phyloP scores from a whole-genome alignment of 2,329 filamentous ascomycete species.

The Cadophora sp. region DNA sequence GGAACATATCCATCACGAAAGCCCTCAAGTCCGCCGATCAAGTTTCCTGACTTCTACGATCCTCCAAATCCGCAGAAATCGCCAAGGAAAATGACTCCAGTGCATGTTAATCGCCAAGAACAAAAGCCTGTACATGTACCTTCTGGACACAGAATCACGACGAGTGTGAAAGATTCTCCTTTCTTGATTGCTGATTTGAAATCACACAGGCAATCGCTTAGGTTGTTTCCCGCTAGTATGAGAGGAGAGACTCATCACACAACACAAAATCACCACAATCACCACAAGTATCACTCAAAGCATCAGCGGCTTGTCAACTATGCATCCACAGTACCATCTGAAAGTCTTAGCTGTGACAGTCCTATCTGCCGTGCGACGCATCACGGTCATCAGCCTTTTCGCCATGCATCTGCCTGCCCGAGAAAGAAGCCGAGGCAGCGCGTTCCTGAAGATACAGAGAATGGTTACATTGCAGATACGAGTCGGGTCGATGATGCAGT shows the following conservation, averaged over 20 bases:
- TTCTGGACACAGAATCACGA: conserved; percentile 17
- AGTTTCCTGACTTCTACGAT: conserved; percentile 21
- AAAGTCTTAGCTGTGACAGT: conserved; percentile 32
- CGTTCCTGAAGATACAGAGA: conserved; percentile 32
- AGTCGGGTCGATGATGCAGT: conserved; percentile 30
- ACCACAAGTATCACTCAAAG: conserved; percentile 14
- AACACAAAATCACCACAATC: conserved; percentile 12
- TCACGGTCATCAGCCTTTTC: conserved; percentile 33
- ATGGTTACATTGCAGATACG: conserved; percentile 35
- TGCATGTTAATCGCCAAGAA: background rate
- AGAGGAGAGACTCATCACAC: conserved; percentile 14
- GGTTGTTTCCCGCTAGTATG: background rate
- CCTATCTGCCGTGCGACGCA: conserved; percentile 35
- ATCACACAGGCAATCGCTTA: conserved; percentile 9
- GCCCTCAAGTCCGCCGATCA: conserved; percentile 11
- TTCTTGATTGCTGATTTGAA: conserved; percentile 35
- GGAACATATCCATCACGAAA: background rate
- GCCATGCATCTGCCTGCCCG: conserved; percentile 38
- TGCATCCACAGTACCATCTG: conserved; percentile 19
- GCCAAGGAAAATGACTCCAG: background rate
- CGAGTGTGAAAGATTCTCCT: conserved; percentile 33
- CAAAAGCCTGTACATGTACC: background rate
- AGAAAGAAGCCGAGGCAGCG: conserved; percentile 27
- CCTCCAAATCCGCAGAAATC: background rate
- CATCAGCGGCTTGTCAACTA: conserved; percentile 4